Evolutionary conservation across 352 stramenopile genomes (phyloP), one percentile per base, ranked within the genome.

Genomic region (Pythium folliculosum): DNA sequence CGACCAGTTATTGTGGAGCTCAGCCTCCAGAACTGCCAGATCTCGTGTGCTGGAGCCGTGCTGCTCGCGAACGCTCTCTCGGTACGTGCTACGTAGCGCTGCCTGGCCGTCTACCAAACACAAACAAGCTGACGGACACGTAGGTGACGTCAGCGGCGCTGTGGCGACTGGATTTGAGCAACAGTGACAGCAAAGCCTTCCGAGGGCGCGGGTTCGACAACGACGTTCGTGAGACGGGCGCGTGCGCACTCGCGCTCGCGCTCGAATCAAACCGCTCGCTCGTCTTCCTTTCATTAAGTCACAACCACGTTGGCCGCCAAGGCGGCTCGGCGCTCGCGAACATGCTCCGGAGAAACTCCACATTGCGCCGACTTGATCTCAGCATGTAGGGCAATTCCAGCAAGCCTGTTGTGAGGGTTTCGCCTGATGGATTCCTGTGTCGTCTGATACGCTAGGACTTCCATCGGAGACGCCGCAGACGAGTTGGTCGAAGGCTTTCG

Each of bases 31-130:
- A 72, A 72, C 50, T 86, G 77, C n/a, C 71, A 82, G 32, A 72
- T 86, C 35, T 63, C 77, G 0, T 72, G 81, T 22, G 77, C 73
- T 13, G 77, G 77, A n/a, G 76, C 61, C 13, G 76, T 83, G 43
- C 38, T 83, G 19, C 71, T 86, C n/a, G 68, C 76, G 7, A 82
- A 69, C 22, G 76, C 63, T 35, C 52, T 86, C 50, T 63, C 72
- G 59, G 77, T 82, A 57, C 27, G 27, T 32, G 27, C 27, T 32
- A 2, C 27, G 5, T 32, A 32, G 27, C 27, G 5, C 27, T 32
- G 3, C 27, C 3, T 32, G 27, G 27, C 27, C 27, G 2, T 32
- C 27, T 32, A 32, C 3, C 5, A 32, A 30, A 19, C 22, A 13
- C 12, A 32, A n/a, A 13, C 32, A 17, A 30, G 17, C 8, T 59